Evolutionary conservation across 2,329 filamentous ascomycete species (phyloP).

Genomic region (Domatiomyces globalis): DNA sequence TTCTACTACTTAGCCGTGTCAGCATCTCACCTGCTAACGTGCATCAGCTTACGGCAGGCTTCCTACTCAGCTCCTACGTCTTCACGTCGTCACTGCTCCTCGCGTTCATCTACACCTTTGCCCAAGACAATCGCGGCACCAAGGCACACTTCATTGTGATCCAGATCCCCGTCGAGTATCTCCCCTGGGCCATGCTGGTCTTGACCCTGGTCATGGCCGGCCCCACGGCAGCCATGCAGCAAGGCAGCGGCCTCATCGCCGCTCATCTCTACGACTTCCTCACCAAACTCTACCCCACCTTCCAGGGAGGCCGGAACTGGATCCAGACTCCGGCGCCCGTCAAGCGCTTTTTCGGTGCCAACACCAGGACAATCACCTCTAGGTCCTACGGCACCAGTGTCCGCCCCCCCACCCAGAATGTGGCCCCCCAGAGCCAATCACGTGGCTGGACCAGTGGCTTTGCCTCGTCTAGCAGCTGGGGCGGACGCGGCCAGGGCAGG

Average conservation of each 20-base stretch:
- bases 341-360: conserved; percentile 47
- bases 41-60: conserved; percentile 29
- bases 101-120: conserved; percentile 69
- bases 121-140: conserved; percentile 67
- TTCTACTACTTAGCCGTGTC: conserved; percentile 6
- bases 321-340: conserved; percentile 62
- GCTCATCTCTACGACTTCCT: conserved; percentile 87
- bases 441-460: conserved; percentile 29
- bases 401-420: conserved; percentile 22
- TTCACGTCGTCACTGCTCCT: conserved; percentile 52
- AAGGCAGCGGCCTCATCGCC: conserved; percentile 66
- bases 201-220: conserved; percentile 58
- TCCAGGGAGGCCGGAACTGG: conserved; percentile 67
- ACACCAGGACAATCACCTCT: conserved; percentile 25
- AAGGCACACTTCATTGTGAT: conserved; percentile 70
- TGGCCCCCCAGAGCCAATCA: conserved; percentile 8
- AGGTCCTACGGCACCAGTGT: conserved; percentile 52
- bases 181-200: conserved; percentile 67
- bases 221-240: conserved; percentile 41
- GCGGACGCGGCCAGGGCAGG: conserved; percentile 27
- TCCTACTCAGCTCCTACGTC: conserved; percentile 21
- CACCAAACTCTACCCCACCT: conserved; percentile 73
- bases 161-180: conserved; percentile 64
- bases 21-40: conserved; percentile 15
- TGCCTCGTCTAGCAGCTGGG: conserved; percentile 25